Conservation (phyloP, 2,329 filamentous ascomycete genomes). For the Albophoma yamanashiensis region DNA sequence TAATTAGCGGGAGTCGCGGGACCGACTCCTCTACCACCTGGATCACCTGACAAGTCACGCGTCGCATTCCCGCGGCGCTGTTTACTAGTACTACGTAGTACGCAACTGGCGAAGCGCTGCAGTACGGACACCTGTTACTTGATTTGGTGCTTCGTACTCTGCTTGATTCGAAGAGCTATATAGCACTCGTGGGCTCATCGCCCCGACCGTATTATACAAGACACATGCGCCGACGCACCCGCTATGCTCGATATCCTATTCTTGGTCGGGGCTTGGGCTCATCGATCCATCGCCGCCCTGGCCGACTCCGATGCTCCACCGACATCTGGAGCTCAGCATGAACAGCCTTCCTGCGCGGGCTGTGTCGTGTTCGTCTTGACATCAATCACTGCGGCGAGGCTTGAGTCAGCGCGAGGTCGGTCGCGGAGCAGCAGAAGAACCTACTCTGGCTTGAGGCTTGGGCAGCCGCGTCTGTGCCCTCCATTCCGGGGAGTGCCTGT, state of each 20-base stretch:
- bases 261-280: background rate
- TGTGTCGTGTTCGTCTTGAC: conserved; percentile 72
- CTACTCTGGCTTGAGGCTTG: conserved; percentile 67
- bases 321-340: conserved; percentile 19
- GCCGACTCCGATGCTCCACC: background rate
- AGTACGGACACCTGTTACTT: no score
- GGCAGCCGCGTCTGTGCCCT: conserved; percentile 71
- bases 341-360: conserved; percentile 61
- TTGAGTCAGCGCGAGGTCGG: background rate
- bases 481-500: conserved; percentile 95
- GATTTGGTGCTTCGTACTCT: no score
- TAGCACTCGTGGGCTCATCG: conserved; percentile 22
- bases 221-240: conserved; percentile 17
- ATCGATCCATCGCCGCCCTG: background rate
- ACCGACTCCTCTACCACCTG: no score
- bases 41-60: background rate
- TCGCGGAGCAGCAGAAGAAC: conserved; percentile 20
- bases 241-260: conserved; percentile 22
- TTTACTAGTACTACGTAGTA: no score
- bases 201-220: conserved; percentile 24
- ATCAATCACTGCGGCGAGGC: conserved; percentile 62
- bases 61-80: no score
- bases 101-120: no score
- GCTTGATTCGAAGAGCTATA: conserved; percentile 5
- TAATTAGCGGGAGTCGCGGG: no score